Evolutionary conservation across 2,329 filamentous ascomycete species (phyloP), one percentile per base, ranked within the genome.

Genomic region (Pseudogymnoascus sp.): DNA sequence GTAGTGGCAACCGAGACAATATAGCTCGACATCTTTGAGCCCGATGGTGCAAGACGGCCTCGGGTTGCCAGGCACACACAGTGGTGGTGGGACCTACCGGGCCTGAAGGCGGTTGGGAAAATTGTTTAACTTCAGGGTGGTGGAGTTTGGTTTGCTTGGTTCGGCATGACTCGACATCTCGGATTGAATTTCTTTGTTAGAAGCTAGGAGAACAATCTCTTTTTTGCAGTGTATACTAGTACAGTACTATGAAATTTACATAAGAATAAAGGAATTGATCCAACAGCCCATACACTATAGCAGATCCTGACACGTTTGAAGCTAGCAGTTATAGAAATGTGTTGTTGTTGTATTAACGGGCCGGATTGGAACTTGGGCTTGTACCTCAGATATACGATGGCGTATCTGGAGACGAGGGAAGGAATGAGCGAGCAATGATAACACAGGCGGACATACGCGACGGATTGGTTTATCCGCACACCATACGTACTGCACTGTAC

Each of bases 331-430:
- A 11, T 15, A 50, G 13, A 50, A 50, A 50, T 50, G 44, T 10
- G 24, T 15, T 39, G 24, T 15, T 39, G 36, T 15, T 6, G 10
- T 7, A 17, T 40, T 8, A 40, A 40, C 39, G 26, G 26, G 24
- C 21, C 21, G 21, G 21, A 21, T 21, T 21, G 21, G 21, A 21
- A 21, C 26, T 10, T 36, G 15, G 26, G 11, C 44, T 50, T 50
- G 44, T 50, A 50, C 44, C 44, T 50, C 44, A 50, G 44, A 50
- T 50, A 50, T 50, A 50, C 44, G 31, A 50, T 50, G 44, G 44
- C 26, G 44, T 50, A 50, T 50, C 44, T 50, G 26, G 44, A 50
- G 44, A 50, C 44, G 44, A 50, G 24, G 11, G 40, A 44, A 3
- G 21, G 40, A n/a, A 24, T 24, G 41, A 15, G 7, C 11, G 24